These are phyloP conservation scores for Umbelopsis vinacea DNA, from an alignment of 192 early-diverging fungal species.

Conservation along the genomic window DNA sequence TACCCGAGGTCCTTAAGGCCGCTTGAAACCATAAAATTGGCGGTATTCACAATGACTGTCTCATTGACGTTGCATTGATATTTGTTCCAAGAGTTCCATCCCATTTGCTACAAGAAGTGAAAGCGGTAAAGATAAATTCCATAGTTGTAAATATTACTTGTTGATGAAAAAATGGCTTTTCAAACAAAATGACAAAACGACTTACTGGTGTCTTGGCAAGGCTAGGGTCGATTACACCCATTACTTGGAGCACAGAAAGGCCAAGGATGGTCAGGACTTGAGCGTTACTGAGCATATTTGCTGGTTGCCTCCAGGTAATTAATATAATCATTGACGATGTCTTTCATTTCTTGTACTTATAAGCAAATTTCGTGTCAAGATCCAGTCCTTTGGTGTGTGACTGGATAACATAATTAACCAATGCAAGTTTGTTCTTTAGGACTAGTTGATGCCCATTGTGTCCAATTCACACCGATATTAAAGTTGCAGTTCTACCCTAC, in stretches of 20 bases:
- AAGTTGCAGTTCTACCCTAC: neutral
- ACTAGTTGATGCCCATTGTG: neutral
- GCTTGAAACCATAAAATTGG: conserved; percentile 47
- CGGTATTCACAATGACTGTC: conserved; percentile 50
- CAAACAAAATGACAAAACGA: neutral
- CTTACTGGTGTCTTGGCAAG: conserved; percentile 16
- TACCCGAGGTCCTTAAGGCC: conserved; percentile 54
- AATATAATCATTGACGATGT: neutral
- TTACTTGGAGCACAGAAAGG: conserved; percentile 2
- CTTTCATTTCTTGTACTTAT: neutral
- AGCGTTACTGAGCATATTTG: neutral
- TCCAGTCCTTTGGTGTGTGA: no score
- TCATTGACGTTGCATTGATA: conserved; percentile 59
- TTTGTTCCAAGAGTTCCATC: conserved; percentile 63
- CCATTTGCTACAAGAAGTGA: conserved; percentile 23
- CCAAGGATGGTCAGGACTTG: conserved; percentile 13
- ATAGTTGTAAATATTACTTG: neutral
- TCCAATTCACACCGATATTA: neutral
- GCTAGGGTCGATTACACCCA: conserved; percentile 14
- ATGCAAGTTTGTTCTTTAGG: no score
- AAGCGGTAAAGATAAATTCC: neutral
- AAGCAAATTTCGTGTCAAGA: no score
- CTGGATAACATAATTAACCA: no score
- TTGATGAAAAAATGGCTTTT: no score
- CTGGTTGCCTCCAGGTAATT: no score